These are phyloP conservation scores for Torulaspora delbrueckii DNA, from an alignment of 805 yeast genomes.

Conservation along the genomic window DNA sequence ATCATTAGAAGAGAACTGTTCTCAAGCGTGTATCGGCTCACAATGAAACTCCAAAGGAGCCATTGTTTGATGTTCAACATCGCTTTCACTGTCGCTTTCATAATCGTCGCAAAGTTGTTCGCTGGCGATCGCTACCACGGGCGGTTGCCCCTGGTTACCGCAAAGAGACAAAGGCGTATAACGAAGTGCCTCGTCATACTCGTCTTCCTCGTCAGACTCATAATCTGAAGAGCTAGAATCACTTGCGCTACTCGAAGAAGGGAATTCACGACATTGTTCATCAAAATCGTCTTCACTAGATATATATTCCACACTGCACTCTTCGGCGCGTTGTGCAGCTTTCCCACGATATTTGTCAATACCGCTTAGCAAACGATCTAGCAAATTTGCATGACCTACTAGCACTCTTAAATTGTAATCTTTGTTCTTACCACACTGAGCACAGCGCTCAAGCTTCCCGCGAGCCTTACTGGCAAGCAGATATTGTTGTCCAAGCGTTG, in stretches of 20 bases:
- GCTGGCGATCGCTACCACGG: constrained; percentile 8
- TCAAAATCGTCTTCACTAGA: constrained; percentile 15
- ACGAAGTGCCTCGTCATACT: not conserved
- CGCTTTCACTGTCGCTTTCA: constrained; percentile 19
- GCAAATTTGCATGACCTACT: constrained; percentile 34
- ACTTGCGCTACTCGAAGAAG: constrained; percentile 4
- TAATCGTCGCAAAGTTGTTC: constrained; percentile 14
- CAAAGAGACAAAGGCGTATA: constrained; percentile 8
- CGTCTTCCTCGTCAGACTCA: constrained; percentile 12
- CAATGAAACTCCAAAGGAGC: not conserved
- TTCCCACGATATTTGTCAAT: constrained; percentile 13
- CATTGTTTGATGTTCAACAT: constrained; percentile 3
- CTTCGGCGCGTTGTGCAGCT: constrained; percentile 1
- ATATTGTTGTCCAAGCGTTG: constrained; percentile 13
- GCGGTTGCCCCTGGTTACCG: not conserved
- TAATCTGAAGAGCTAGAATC: constrained; percentile 4
- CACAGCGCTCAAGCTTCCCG: constrained; percentile 22
- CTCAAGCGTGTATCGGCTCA: not conserved
- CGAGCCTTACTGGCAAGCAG: constrained; percentile 23
- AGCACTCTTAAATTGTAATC: constrained; percentile 28
- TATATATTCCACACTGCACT: constrained; percentile 5
- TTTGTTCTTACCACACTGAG: constrained; percentile 14
- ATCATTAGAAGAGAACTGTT: not conserved
- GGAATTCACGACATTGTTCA: constrained; percentile 8
- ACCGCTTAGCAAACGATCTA: constrained; percentile 27